These are phyloP conservation scores for Pichia sp. DNA, from an alignment of 1,139 yeast genomes.

Conservation along the genomic window DNA sequence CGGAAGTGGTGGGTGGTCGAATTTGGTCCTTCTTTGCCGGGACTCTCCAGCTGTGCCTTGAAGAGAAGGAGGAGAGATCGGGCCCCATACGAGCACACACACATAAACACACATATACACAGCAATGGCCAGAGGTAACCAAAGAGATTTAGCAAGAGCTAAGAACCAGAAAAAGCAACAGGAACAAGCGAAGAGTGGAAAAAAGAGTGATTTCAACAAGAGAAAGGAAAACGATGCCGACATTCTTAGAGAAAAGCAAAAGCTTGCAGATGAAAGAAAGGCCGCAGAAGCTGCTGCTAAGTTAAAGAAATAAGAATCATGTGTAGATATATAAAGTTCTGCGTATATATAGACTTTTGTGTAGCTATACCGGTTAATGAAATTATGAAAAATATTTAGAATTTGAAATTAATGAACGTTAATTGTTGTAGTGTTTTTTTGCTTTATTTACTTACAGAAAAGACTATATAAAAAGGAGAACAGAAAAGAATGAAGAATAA, in stretches of 20 bases:
- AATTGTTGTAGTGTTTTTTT: background rate
- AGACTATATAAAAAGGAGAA: conserved; percentile 5
- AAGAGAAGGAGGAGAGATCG: too few relatives aligned
- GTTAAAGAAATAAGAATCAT: conserved; percentile 5
- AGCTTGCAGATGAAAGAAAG: conserved; percentile 68
- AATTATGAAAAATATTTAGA: background rate
- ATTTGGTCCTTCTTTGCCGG: too few relatives aligned
- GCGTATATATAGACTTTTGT: background rate
- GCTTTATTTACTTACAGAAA: conserved; percentile 1
- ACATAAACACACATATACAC: background rate
- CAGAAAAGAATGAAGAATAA: background rate
- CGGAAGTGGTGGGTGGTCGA: too few relatives aligned
- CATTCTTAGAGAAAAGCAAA: conserved; percentile 83
- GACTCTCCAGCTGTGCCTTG: too few relatives aligned
- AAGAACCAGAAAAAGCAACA: conserved; percentile 81
- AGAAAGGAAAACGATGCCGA: conserved; percentile 82
- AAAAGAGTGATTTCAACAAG: conserved; percentile 83
- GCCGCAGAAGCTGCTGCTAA: conserved; percentile 38
- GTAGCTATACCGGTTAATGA: background rate
- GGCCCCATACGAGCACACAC: too few relatives aligned
- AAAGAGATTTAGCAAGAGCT: conserved; percentile 90
- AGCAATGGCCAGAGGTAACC: conserved; percentile 92
- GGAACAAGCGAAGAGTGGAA: conserved; percentile 55
- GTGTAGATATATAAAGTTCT: background rate
- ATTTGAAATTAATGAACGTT: too few relatives aligned